Conservation (phyloP, 2,329 filamentous ascomycete species). For the Nothopassalora personata region DNA sequence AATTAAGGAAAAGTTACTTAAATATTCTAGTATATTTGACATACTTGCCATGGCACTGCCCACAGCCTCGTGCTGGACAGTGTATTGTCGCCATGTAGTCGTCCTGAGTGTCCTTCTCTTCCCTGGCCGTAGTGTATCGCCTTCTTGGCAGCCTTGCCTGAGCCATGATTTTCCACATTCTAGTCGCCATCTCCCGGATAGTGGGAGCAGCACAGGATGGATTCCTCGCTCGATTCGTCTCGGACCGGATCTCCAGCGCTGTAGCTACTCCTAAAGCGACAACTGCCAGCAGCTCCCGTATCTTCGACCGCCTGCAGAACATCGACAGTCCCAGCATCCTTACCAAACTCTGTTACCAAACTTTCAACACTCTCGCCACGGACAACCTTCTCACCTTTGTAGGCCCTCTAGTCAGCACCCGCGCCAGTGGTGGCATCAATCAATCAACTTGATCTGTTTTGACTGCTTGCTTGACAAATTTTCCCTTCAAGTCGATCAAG, state of each 20-base stretch:
- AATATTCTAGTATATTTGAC: too few species aligned
- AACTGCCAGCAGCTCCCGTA: background rate
- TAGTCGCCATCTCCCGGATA: background rate
- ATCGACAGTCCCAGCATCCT: background rate
- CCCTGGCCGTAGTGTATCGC: background rate
- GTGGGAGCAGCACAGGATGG: background rate
- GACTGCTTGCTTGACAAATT: too few species aligned
- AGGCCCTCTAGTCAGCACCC: background rate
- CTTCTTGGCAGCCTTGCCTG: background rate
- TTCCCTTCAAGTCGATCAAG: too few species aligned
- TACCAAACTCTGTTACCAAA: background rate
- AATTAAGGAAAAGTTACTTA: too few species aligned
- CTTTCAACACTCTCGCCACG: background rate
- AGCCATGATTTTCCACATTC: background rate
- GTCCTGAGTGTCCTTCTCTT: background rate
- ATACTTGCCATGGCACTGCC: background rate
- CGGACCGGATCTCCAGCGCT: background rate
- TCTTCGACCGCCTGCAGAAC: background rate
- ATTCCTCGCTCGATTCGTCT: background rate
- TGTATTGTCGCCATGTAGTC: background rate
- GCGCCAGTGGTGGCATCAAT: too few species aligned
- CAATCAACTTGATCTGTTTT: too few species aligned
- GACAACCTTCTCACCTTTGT: background rate
- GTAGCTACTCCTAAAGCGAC: background rate
- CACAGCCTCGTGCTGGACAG: background rate